Base-by-base conservation (phyloP, 2,329 filamentous ascomycete genomes). In the Phyllosticta paracitricarpa region DNA sequence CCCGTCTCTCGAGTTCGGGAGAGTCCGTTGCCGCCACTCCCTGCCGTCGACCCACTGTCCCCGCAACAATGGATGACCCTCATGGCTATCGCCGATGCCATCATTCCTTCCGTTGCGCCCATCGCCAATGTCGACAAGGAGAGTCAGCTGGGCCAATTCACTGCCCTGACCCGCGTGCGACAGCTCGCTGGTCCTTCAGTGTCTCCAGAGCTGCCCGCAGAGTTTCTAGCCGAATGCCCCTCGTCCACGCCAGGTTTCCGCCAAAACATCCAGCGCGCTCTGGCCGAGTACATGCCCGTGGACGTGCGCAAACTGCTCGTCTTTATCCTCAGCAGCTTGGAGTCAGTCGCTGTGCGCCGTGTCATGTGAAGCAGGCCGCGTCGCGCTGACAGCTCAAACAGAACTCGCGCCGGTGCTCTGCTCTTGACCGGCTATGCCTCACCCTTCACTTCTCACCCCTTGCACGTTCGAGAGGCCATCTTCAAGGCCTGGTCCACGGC, bases 381-480 rank as follows among this genome's bases (percentile, higher is more conserved):
- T 30, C 26, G 51, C 26, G 40, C 51, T 61, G 62, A 54, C 62
- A 68, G 58, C 68, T 57, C 35, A 54, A 30, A 57, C 70, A 89
- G 85, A 63, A 85, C 84, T 24, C 81, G 83, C 35, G 71, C 81
- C 3, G 87, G 87, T 26, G 84, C 84, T 26, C 73, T 88, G 19
- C 70, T 88, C 5, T 76, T 89, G 55, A 91, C 88, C 0, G 87
- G 88, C n/a, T 82, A 85, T 69, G 78, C 81, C 65, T 82, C 80
- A 0, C 83, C 86, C 1, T 72, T 90, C 54, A 78, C 83, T 59
- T 74, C 82, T 58, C 87, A 89, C 65, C 81, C 87, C 0, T 66
- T 84, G 22, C 72, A 80, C 35, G 75, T 83, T 19, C 83, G 88
- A 48, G 81, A 88, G 68, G 75, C 79, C 30, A 84, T 91, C 57